These are phyloP conservation scores for Straminergon stramineum DNA, from an alignment of 225 moss, liverwort and hornwort species.

Conservation along the genomic window DNA sequence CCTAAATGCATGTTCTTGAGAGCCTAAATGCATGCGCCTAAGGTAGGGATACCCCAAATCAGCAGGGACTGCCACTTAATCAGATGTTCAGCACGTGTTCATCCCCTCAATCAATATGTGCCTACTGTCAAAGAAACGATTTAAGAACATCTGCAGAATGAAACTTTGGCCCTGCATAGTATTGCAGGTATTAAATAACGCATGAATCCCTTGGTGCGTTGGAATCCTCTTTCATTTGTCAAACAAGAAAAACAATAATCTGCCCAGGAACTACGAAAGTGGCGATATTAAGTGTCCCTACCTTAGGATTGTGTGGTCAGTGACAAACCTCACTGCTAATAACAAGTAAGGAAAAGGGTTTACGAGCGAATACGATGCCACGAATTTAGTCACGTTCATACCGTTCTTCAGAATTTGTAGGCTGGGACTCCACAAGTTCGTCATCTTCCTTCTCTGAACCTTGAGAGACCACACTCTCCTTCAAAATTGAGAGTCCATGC, in stretches of 20 bases:
- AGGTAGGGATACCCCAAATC: background rate
- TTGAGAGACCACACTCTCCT: background rate
- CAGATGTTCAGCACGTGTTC: background rate
- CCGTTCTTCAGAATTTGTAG: background rate
- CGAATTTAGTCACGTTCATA: background rate
- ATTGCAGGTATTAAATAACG: background rate
- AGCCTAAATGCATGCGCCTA: background rate
- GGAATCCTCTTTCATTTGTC: background rate
- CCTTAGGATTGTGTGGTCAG: background rate
- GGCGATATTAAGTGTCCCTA: background rate
- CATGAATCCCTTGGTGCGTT: background rate
- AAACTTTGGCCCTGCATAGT: background rate
- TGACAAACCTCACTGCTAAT: background rate
- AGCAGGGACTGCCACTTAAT: background rate
- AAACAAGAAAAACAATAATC: background rate
- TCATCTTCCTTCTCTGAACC: background rate
- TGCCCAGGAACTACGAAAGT: background rate
- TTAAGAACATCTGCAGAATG: background rate
- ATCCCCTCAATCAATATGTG: background rate
- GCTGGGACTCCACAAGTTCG: background rate
- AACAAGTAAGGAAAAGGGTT: background rate
- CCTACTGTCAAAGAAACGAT: background rate
- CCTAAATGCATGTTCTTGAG: background rate
- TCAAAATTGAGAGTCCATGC: background rate
- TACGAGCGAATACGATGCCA: background rate